Conservation (phyloP, 208 protist genomes). For the Crithidia sp. region DNA sequence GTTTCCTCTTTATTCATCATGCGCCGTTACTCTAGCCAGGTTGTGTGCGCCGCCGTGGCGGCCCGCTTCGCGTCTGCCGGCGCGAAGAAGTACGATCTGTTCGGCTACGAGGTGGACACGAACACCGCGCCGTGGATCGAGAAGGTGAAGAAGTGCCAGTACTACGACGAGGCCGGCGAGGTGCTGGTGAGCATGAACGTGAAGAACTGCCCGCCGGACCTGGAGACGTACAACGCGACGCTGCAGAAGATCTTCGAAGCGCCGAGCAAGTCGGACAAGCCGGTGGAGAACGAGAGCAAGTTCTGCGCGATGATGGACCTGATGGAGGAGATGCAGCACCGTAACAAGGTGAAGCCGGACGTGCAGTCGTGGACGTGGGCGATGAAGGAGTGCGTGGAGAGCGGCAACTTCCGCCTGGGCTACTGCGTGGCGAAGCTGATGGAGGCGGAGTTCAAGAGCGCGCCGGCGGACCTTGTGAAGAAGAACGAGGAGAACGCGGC, state of each 20-base stretch:
- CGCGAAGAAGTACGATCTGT: slow-evolving; percentile 87
- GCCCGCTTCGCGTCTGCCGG: slow-evolving; percentile 50
- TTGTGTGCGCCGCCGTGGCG: slow-evolving; percentile 60
- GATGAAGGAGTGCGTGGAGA: slow-evolving; percentile 85
- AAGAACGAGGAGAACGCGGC: slow-evolving; percentile 82
- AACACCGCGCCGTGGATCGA: slow-evolving; percentile 87
- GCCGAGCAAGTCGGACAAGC: slow-evolving; percentile 67
- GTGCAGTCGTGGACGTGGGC: slow-evolving; percentile 88
- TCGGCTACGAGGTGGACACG: slow-evolving; percentile 89
- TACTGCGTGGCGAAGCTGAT: slow-evolving; percentile 79
- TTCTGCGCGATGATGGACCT: slow-evolving; percentile 92
- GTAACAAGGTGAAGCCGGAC: slow-evolving; percentile 89
- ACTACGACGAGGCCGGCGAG: slow-evolving; percentile 91
- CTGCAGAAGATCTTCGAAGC: slow-evolving; percentile 85
- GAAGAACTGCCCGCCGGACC: slow-evolving; percentile 90
- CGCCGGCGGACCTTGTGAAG: slow-evolving; percentile 70
- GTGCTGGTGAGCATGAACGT: slow-evolving; percentile 91
- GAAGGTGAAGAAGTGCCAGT: slow-evolving; percentile 82
- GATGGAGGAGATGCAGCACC: slow-evolving; percentile 89
- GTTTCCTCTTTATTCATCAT: slow-evolving; percentile 27
- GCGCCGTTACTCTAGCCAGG: slow-evolving; percentile 70
- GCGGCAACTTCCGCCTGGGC: slow-evolving; percentile 84
- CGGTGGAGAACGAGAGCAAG: slow-evolving; percentile 85
- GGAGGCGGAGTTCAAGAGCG: slow-evolving; percentile 77
- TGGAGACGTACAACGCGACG: slow-evolving; percentile 88